Evolutionary conservation across 2,329 filamentous ascomycete genomes (phyloP), one percentile per base, ranked within the genome.

Genomic region (Fusarium duplospermum): DNA sequence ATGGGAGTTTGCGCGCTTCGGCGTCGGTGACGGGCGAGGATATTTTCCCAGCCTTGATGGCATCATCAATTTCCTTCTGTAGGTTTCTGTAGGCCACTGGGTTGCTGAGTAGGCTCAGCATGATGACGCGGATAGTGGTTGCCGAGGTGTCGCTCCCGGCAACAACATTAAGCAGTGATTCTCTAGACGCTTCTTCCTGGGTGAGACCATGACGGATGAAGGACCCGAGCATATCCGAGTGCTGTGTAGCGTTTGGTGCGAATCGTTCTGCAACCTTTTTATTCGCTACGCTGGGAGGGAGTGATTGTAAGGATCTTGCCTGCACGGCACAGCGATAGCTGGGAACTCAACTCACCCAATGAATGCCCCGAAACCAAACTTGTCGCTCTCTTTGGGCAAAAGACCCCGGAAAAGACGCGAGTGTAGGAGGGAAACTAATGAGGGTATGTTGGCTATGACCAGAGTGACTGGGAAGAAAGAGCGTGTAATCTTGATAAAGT

Each of bases 51-150:
- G 71, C 65, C 50, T 71, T 42, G 33, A 70, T 69, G 16, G 73
- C 76, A 9, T 71, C 58, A 57, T 87, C 83, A 35, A 89, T 83
- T 72, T 90, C 89, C 1, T 76, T 72, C 33, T 85, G 84, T 0
- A 90, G 80, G 13, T 82, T 83, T 6, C 71, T 64, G 67, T 87
- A 85, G 0, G 86, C 82, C 0, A 80, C 78, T 0, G 87, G 87
- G 52, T 84, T 85, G 13, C 83, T 87, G 31, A 86, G 83, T 61
- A 90, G 80, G 76, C 87, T 84, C 38, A 89, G 82, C 64, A 90
- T 69, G 4, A 84, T 87, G 36, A 85, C 81, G 9, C 87, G 84
- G 60, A 83, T 77, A 3, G 77, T 73, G 4, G 77, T 79, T 7
- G 81, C 80, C 4, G 78, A 77, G 5, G 82, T 82, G 56, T 84